Evolutionary conservation across 2,329 filamentous ascomycete genomes (phyloP), one percentile per base, ranked within the genome.

Genomic region (Cercospora beticola): DNA sequence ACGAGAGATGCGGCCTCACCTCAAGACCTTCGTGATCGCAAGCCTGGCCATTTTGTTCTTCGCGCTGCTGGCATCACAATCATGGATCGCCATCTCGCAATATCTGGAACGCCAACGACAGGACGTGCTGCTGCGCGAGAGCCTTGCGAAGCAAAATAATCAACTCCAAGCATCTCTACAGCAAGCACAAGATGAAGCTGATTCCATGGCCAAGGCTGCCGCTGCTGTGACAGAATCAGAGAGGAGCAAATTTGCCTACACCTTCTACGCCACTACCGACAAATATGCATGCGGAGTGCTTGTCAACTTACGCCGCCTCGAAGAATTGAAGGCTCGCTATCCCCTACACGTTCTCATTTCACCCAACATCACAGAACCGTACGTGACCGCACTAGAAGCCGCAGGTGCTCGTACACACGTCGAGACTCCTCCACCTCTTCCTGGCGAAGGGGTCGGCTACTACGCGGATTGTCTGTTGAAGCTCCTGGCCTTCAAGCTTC

Each of bases 261-360:
- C 74, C 28, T 77, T 77, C 68, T 77, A 76, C 65, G 76, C 76
- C 31, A 77, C 75, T 7, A 56, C 68, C 18, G 71, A 76, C 58
- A 26, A 64, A 21, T 77, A 77, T 58, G 76, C 76, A 14, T 77
- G 75, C 63, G 74, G 74, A 10, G 75, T 72, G 14, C 65, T 77
- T 5, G 72, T 77, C 61, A 77, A 77, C 68, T 75, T 77, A 26
- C 64, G 74, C 26, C 73, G 74, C 1, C 66, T 77, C 33, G 68
- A 68, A n/a, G 33, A 67, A 5, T 68, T 76, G 28, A 46, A 72
- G 18, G 67, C 71, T 2, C 64, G 49, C 14, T 64, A 74, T 33
- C 74, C 70, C 4, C 74, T 77, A 54, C 73, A 73, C 58, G 72
- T 77, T n/a, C 70, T 77, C 26, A 67, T 66, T 5, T 72, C 76